Conservation (phyloP, 371 early-diverging fungal species). For the Coemansia sp. region DNA sequence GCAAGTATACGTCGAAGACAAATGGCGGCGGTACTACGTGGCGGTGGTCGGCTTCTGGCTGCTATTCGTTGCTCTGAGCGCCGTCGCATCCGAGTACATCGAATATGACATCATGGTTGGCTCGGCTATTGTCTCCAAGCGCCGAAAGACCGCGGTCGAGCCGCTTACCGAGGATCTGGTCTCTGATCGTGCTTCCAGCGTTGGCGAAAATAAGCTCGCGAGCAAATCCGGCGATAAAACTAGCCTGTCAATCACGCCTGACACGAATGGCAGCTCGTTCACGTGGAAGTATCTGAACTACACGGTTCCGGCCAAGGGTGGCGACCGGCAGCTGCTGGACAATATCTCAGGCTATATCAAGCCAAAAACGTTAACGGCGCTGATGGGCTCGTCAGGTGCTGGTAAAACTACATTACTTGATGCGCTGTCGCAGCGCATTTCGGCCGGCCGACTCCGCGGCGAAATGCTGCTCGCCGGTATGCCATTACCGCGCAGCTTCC, state of each 20-base stretch:
- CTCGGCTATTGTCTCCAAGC: constrained; percentile 63
- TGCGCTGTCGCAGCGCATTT: constrained; percentile 76
- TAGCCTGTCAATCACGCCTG: constrained; percentile 13
- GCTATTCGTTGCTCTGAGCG: constrained; percentile 56
- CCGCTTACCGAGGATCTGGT: constrained; percentile 48
- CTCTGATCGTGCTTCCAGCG: not conserved
- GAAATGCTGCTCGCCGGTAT: constrained; percentile 60
- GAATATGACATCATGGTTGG: constrained; percentile 59
- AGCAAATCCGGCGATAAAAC: constrained; percentile 20
- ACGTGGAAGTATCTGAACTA: constrained; percentile 62
- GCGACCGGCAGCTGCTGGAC: constrained; percentile 55
- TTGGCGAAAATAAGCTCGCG: too few species aligned
- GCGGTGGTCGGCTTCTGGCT: constrained; percentile 61
- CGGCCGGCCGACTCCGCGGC: constrained; percentile 70
- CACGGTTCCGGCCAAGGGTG: constrained; percentile 61
- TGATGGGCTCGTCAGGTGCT: constrained; percentile 86
- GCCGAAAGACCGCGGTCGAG: constrained; percentile 49
- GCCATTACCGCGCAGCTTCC: constrained; percentile 54
- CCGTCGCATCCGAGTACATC: constrained; percentile 57
- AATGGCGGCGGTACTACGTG: constrained; percentile 61
- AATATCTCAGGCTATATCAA: constrained; percentile 52
- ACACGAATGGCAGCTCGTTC: constrained; percentile 56
- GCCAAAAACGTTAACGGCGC: constrained; percentile 71
- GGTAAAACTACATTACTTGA: constrained; percentile 91
- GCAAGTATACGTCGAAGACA: constrained; percentile 53